A percentile compares a stretch with the other conserved stretches of the same genome.
phyloP scores from a whole-genome alignment of 495 filamentous ascomycete genomes.

The Talaromyces wortmannii region DNA sequence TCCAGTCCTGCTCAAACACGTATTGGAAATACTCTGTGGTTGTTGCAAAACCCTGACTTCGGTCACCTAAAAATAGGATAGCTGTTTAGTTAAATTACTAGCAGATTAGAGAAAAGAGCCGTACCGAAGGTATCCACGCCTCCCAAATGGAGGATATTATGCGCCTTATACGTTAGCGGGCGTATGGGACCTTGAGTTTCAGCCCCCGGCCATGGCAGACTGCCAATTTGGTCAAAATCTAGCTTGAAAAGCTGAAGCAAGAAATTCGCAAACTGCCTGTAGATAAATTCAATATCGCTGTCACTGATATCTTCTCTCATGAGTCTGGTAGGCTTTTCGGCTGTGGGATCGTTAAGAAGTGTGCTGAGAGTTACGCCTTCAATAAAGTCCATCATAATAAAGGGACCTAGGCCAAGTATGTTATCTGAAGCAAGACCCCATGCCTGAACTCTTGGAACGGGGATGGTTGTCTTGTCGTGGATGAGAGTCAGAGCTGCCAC shows the following conservation, averaged over 20 bases:
- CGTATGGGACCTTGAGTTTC: constrained; percentile 10
- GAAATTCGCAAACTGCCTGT: constrained; percentile 23
- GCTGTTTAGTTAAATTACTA: neutral
- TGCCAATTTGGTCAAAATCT: constrained; percentile 19
- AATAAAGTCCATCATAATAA: constrained; percentile 41
- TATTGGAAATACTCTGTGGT: constrained; percentile 26
- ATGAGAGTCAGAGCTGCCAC: constrained; percentile 27
- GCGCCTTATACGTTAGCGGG: constrained; percentile 23
- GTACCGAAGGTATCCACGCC: constrained; percentile 28
- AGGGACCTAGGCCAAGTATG: constrained; percentile 28
- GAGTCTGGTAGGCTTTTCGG: constrained; percentile 10
- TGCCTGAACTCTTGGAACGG: constrained; percentile 26
- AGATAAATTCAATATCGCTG: constrained; percentile 18
- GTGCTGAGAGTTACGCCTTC: constrained; percentile 23
- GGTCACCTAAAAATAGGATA: constrained; percentile 16
- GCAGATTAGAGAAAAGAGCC: constrained; percentile 2
- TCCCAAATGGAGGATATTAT: constrained; percentile 22
- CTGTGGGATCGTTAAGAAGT: constrained; percentile 12
- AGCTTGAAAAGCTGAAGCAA: constrained; percentile 18
- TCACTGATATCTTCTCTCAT: constrained; percentile 10
- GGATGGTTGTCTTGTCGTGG: constrained; percentile 31
- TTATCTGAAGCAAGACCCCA: constrained; percentile 32
- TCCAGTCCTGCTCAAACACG: constrained; percentile 20
- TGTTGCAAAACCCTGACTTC: constrained; percentile 19
- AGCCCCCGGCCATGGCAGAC: constrained; percentile 9